These are phyloP conservation scores for Akanthomyces muscarius DNA, from an alignment of 2,329 filamentous ascomycete genomes.

Conservation along the genomic window DNA sequence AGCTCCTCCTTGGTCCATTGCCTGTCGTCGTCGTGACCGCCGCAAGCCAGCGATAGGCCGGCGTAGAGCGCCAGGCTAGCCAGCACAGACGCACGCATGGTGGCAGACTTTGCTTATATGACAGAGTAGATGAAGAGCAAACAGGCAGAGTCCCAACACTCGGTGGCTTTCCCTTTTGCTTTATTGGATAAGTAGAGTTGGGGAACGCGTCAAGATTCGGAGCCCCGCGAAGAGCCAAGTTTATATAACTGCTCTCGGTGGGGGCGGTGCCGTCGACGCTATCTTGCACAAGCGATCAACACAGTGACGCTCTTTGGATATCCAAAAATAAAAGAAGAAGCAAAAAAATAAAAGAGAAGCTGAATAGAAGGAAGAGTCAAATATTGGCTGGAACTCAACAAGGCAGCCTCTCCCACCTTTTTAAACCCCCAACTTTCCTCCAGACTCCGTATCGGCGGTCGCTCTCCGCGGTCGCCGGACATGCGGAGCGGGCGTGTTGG, in stretches of 20 bases:
- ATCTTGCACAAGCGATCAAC: background rate
- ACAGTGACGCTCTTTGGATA: background rate
- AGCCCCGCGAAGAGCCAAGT: background rate
- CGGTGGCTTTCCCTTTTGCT: too few relatives aligned
- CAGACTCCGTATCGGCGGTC: conserved; percentile 2
- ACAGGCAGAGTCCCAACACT: too few relatives aligned
- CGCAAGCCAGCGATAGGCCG: conserved; percentile 27
- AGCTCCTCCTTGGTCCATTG: conserved; percentile 48
- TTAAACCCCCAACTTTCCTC: background rate
- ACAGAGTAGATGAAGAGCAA: too few relatives aligned
- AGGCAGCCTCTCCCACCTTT: background rate
- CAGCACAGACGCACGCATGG: conserved; percentile 19
- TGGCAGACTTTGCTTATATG: background rate
- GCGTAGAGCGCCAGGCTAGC: conserved; percentile 27
- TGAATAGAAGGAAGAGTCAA: background rate
- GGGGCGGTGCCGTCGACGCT: background rate
- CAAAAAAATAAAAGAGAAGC: background rate
- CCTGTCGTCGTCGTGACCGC: conserved; percentile 31
- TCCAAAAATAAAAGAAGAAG: background rate
- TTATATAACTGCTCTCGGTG: background rate
- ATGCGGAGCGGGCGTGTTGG: background rate
- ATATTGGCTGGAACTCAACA: background rate
- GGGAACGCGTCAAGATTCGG: too few relatives aligned
- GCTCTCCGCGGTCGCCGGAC: conserved; percentile 17
- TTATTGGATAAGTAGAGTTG: too few relatives aligned